These are phyloP conservation scores for Apophysomyces trapeziformis DNA, from an alignment of 371 early-diverging fungal genomes.

Conservation along the genomic window DNA sequence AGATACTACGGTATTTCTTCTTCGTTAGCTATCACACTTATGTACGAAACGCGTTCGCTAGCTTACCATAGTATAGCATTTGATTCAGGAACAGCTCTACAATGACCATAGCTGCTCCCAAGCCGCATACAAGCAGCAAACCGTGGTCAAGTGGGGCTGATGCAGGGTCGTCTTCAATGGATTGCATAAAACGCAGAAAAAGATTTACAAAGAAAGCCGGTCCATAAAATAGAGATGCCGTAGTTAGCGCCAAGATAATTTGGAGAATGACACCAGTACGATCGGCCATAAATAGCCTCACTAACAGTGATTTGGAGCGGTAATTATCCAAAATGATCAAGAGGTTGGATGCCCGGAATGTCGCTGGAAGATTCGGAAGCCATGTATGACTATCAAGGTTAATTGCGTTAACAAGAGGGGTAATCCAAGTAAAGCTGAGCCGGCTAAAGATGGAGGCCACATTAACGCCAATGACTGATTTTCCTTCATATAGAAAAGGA, in stretches of 20 bases:
- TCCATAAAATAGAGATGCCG: slow-evolving; percentile 21
- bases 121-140: slow-evolving; percentile 34
- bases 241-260: slow-evolving; percentile 1
- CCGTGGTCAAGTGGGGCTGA: slow-evolving; percentile 16
- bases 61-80: slow-evolving; percentile 34
- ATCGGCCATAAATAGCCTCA: slow-evolving; percentile 14
- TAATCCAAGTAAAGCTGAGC: slow-evolving; percentile 27
- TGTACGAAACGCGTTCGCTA: no score
- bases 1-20: slow-evolving; percentile 7
- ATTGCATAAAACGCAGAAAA: slow-evolving; percentile 23
- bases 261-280: slow-evolving; percentile 1
- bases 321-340: slow-evolving; percentile 16
- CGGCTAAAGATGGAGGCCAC: slow-evolving; percentile 27
- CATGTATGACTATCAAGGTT: slow-evolving; percentile 21
- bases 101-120: slow-evolving; percentile 32
- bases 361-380: slow-evolving; percentile 34
- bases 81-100: slow-evolving; percentile 36
- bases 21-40: background rate
- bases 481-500: slow-evolving; percentile 24
- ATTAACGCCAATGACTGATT: slow-evolving; percentile 19
- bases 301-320: slow-evolving; percentile 2
- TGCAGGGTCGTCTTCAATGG: slow-evolving; percentile 19
- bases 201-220: slow-evolving; percentile 32
- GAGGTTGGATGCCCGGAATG: slow-evolving; percentile 41
- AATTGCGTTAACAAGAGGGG: slow-evolving; percentile 29